Conservation (phyloP, 140 eudicot genomes). For the Stevia rebaudiana region DNA sequence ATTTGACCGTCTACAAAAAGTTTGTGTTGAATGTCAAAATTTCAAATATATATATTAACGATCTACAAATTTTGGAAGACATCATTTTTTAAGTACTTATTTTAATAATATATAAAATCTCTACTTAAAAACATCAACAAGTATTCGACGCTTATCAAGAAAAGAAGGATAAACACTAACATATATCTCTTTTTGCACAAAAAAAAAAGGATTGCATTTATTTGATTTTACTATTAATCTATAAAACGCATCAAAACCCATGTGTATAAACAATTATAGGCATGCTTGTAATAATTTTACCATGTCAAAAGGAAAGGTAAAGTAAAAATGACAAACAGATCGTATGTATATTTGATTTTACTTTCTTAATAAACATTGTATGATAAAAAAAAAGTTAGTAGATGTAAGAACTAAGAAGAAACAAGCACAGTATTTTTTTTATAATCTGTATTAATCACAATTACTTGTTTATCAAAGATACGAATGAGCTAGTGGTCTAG, state of each 20-base stretch:
- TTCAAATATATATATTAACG: background rate
- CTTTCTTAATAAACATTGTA: background rate
- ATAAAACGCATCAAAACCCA: slow-evolving; percentile 31
- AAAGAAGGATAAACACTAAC: slow-evolving; percentile 24
- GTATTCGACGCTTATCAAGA: slow-evolving; percentile 18
- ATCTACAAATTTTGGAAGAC: background rate
- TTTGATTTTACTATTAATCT: background rate
- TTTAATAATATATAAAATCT: background rate
- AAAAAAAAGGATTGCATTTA: slow-evolving; percentile 7
- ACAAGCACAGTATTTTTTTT: background rate
- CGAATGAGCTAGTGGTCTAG: no score
- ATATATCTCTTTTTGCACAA: slow-evolving; percentile 32
- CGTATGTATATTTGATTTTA: background rate
- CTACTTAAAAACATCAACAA: background rate
- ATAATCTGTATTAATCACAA: background rate
- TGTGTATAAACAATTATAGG: slow-evolving; percentile 32
- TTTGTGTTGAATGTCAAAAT: slow-evolving; percentile 7
- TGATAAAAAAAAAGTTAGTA: background rate
- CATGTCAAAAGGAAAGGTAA: slow-evolving; percentile 4
- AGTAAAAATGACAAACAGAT: background rate
- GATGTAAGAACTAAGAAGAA: background rate
- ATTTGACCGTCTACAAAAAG: slow-evolving; percentile 24
- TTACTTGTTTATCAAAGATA: background rate
- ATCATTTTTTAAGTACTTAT: background rate
- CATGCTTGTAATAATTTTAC: slow-evolving; percentile 31